Evolutionary conservation across 768 basidiomycete species (phyloP), one percentile per base, ranked within the genome.

Genomic region (Rhodosporidiobolus sp.): DNA sequence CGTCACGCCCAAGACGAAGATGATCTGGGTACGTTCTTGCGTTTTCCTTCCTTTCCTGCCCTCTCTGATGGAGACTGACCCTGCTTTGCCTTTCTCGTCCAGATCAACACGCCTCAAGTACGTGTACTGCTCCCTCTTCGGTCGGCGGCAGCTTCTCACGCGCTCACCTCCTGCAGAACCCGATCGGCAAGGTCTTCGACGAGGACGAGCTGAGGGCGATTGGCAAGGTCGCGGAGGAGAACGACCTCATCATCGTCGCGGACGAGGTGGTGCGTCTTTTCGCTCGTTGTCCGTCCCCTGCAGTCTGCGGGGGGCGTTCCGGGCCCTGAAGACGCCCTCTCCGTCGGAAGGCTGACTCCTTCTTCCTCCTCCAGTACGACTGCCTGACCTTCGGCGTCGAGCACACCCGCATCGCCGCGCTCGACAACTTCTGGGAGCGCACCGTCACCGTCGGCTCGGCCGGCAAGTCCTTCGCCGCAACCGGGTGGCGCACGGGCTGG

Each of bases 381-480:
- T 90, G 89, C 77, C 87, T 99, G 50, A 87, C 94, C 24, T 96
- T 89, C 76, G 91, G 94, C 77, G 87, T 85, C 48, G 88, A 89
- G 78, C 96, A 99, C 81, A 84, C 94, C 65, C 89, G 95, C 65
- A 90, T 98, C 77, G 94, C 95, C 7, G 91, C 84, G 48, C 85
- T 99, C n/a, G 94, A 94, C 10, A 92, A 93, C 30, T 96, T 98
- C 91, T 98, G 94, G 94, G 91, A 97, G 76, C 88, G 96, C 55
- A 99, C 96, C 0, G 88, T 99, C 54, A 97, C 95, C 12, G 91
- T 97, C 65, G 88, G 90, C 43, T 77, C 76, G 24, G 77, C 77
- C 28, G 77, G 77, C 38, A 79, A 79, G 84, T 88, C 92, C 10
- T 99, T 99, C 81, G 91, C 94, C 22, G 92, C 92, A 9, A 99